Base-by-base conservation (phyloP, 2,329 filamentous ascomycete genomes). In the Ophiostoma montium region DNA sequence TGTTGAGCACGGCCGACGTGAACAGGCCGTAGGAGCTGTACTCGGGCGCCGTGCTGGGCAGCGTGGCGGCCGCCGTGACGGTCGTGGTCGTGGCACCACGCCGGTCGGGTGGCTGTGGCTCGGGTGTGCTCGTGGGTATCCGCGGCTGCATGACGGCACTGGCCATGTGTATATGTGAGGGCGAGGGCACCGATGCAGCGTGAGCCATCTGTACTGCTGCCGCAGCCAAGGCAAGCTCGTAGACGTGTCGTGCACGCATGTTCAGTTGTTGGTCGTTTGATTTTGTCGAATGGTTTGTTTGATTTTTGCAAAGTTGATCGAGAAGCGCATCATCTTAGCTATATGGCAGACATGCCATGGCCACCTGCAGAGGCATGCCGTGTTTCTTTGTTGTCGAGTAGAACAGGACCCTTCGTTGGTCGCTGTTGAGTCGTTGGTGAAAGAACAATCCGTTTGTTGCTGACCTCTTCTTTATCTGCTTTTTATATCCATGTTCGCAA, bases 1-100 rank as follows among this genome's bases (percentile, higher is more conserved):
- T 72, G 60, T 76, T 72, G 48, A 88, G 70, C 21, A 85, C 64
- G n/a, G 76, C 71, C 13, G 67, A 67, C 2, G 64, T 66, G 62
- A 77, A 76, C 47, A 61, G 52, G 30, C 56, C 51, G 43, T 59
- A 56, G 49, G 61, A 52, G 13, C 57, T 56, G 56, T 65, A 69
- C 38, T 67, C 57, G 9, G 67, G 64, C 46, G 64, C 62, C 16
- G 57, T 55, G 51, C 65, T 67, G 18, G 65, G 64, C 16, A 63
- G 61, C 7, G 60, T 36, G 2, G 62, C 57, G 0, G 60, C 52
- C 3, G 56, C 59, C 7, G 66, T 70, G 48, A 23, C 39, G 16
- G 33, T 36, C 3, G 42, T 49, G 15, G 23, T 23, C 16, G 5
- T 12, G 21, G 6, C 23, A 30, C 23, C 11, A 2, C 9, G 11